Conservation (phyloP, 257 asterid genomes). For the Penstemon newberryi region DNA sequence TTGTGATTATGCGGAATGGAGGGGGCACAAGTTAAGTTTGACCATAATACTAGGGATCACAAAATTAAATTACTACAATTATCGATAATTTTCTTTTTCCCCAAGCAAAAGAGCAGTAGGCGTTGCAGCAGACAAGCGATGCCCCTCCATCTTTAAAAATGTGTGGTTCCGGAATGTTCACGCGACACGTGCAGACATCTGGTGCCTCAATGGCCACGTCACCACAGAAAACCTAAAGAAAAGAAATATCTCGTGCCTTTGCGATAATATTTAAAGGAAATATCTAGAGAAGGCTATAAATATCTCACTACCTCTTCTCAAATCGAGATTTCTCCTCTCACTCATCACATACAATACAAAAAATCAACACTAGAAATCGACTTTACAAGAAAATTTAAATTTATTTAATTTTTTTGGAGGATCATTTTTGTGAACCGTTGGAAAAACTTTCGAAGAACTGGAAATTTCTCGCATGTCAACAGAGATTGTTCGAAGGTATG, state of each 20-base stretch:
- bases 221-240: constrained; percentile 5
- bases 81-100: background rate
- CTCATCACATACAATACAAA: background rate
- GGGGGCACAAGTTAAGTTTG: constrained; percentile 11
- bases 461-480: constrained; percentile 1
- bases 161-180: constrained; percentile 24
- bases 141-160: background rate
- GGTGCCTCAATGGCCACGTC: constrained; percentile 30
- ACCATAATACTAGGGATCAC: background rate
- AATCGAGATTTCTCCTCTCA: background rate
- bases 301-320: background rate
- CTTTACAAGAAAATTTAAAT: background rate
- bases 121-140: background rate
- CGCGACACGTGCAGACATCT: constrained; percentile 21
- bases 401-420: background rate
- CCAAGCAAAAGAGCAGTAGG: constrained; percentile 3
- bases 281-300: constrained; percentile 35
- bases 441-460: background rate
- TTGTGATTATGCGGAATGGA: no score
- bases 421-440: background rate
- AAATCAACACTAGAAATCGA: background rate
- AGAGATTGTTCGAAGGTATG: constrained; percentile 34
- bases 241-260: background rate
- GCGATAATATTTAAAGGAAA: constrained; percentile 1
- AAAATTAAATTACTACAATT: background rate